phyloP scores from a whole-genome alignment of 139 green algal species.

The Coelastrella sp. region DNA sequence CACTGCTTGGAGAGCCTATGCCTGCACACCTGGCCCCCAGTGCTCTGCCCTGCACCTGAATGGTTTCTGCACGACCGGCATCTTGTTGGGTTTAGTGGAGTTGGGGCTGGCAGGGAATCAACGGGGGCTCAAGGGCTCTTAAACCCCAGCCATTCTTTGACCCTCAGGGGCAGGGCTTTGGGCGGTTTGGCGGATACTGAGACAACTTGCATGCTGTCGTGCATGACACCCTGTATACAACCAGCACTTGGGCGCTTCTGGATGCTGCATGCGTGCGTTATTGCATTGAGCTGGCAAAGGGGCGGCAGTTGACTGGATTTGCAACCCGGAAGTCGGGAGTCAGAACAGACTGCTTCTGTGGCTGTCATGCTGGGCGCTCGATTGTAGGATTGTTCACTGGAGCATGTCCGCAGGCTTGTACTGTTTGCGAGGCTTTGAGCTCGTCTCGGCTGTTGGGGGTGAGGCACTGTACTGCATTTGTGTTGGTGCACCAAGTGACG shows the following conservation, averaged over 20 bases:
- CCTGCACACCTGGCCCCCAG: background rate
- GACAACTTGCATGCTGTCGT: background rate
- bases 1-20: background rate
- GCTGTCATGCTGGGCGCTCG: no score
- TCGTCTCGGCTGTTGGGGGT: background rate
- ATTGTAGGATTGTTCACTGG: no score
- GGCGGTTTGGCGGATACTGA: no score
- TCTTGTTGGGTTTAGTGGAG: background rate
- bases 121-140: background rate
- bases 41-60: background rate
- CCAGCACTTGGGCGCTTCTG: no score
- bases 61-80: background rate
- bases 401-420: no score
- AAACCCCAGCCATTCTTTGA: background rate
- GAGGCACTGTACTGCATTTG: background rate
- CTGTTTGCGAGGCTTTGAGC: no score
- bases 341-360: no score
- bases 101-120: background rate
- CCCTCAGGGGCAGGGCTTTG: background rate
- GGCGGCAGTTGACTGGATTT: no score
- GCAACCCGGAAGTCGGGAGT: no score
- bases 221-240: background rate
- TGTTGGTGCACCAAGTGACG: background rate
- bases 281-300: no score
- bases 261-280: no score